Evolutionary conservation across 148 eudicot genomes (phyloP).

Genomic region (Rhododendron vialii): DNA sequence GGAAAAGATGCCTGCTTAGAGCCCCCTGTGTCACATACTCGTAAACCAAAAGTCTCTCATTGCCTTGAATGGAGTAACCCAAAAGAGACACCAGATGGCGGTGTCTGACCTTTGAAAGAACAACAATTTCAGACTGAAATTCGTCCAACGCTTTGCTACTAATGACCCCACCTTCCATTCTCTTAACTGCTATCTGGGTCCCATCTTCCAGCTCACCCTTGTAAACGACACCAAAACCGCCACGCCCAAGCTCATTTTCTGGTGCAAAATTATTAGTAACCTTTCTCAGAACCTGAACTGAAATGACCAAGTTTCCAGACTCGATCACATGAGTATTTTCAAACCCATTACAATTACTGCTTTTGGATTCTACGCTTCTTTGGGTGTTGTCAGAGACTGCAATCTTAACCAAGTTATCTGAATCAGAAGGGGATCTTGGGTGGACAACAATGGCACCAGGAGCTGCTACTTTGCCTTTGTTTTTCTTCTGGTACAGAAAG

Average conservation of each 20-base stretch:
- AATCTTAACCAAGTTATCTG: slow-evolving; percentile 38
- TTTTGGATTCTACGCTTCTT: slow-evolving; percentile 21
- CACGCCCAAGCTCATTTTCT: slow-evolving; percentile 71
- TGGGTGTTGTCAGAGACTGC: slow-evolving; percentile 31
- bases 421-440: slow-evolving; percentile 48
- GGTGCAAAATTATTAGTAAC: slow-evolving; percentile 55
- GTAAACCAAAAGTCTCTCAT: slow-evolving; percentile 70
- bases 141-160: slow-evolving; percentile 58
- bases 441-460: slow-evolving; percentile 42
- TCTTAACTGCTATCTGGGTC: slow-evolving; percentile 67
- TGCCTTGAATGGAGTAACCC: slow-evolving; percentile 56
- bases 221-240: slow-evolving; percentile 78
- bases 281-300: slow-evolving; percentile 56
- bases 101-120: slow-evolving; percentile 67
- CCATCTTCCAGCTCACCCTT: slow-evolving; percentile 66
- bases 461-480: slow-evolving; percentile 13
- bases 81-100: slow-evolving; percentile 65
- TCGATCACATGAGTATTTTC: slow-evolving; percentile 39
- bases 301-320: slow-evolving; percentile 45
- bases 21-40: slow-evolving; percentile 77
- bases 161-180: slow-evolving; percentile 62
- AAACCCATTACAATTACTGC: slow-evolving; percentile 19
- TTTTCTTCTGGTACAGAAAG: slow-evolving; percentile 34
- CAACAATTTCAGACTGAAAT: slow-evolving; percentile 70
- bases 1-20: slow-evolving; percentile 61